phyloP scores from a whole-genome alignment of 257 asterid species.

The Solanum habrochaites region DNA sequence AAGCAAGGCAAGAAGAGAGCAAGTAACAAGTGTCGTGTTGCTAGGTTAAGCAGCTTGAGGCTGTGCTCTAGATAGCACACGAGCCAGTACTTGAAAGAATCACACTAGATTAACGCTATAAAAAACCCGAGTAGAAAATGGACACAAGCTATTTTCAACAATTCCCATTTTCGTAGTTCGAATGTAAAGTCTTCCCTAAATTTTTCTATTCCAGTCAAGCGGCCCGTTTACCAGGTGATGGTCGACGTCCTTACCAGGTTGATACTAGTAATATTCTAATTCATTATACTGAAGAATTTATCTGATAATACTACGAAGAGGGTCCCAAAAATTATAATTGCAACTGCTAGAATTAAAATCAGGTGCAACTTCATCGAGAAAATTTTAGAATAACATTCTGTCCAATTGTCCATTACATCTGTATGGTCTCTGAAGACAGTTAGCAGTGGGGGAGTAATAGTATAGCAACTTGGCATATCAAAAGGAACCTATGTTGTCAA shows the following conservation, averaged over 20 bases:
- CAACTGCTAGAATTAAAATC: background rate
- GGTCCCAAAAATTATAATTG: background rate
- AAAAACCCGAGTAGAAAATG: background rate
- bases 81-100: background rate
- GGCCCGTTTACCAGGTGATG: background rate
- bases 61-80: background rate
- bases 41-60: background rate
- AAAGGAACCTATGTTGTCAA: background rate
- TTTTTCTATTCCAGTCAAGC: background rate
- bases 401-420: background rate
- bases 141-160: background rate
- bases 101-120: background rate
- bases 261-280: background rate
- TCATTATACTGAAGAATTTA: background rate
- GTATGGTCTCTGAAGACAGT: background rate
- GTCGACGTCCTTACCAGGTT: background rate
- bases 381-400: background rate
- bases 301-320: background rate
- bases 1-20: background rate
- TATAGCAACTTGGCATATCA: background rate
- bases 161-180: background rate
- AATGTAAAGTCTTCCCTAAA: background rate
- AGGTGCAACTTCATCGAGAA: background rate
- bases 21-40: background rate
- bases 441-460: background rate